Conservation (phyloP, 148 eudicot species). For the Chenopodium album region DNA sequence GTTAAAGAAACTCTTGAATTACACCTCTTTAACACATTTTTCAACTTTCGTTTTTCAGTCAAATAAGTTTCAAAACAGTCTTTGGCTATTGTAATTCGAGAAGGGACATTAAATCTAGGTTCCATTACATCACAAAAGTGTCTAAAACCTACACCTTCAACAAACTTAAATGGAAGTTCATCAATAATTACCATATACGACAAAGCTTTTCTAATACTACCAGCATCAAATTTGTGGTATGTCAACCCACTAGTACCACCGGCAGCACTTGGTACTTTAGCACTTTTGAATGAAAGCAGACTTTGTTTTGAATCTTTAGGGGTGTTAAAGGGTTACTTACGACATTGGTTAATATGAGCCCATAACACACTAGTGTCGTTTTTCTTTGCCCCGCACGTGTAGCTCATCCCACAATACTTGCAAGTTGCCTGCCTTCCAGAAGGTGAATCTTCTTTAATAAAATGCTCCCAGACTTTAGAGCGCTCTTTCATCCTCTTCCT, state of each 20-base stretch:
- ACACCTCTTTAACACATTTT: background rate
- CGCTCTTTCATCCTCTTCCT: background rate
- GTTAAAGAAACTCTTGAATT: background rate
- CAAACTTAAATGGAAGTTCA: background rate
- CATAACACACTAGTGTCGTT: background rate
- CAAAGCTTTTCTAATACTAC: too few species aligned
- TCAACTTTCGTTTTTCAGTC: background rate
- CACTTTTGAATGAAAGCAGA: too few species aligned
- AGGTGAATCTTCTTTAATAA: background rate
- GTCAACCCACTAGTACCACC: background rate
- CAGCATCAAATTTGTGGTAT: too few species aligned
- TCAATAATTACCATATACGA: background rate
- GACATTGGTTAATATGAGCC: background rate
- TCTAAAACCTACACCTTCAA: background rate
- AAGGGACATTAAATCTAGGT: background rate
- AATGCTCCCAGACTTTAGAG: background rate
- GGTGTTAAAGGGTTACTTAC: background rate
- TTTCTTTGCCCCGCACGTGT: background rate
- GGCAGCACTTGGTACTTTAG: too few species aligned
- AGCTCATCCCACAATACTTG: background rate
- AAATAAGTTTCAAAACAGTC: background rate
- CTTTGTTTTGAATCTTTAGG: background rate
- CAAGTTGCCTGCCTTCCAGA: background rate
- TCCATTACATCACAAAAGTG: background rate
- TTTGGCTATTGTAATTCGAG: background rate